Evolutionary conservation across 2,329 filamentous ascomycete genomes (phyloP).

Genomic region (Diaporthe capsici): DNA sequence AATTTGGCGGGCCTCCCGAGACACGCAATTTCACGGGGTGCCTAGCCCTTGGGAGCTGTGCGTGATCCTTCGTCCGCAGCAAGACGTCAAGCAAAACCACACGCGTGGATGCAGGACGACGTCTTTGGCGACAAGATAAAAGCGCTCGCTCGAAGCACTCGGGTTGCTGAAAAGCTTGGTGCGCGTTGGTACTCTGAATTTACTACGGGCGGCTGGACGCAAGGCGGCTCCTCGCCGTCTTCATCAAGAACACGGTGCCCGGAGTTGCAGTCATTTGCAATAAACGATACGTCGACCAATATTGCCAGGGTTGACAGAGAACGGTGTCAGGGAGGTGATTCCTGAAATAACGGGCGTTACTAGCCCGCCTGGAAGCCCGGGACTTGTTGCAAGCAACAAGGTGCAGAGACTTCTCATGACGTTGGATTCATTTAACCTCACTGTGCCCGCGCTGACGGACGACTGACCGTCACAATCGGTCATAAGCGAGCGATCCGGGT

Average conservation of each 20-base stretch:
- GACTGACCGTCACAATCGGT: conserved; percentile 40
- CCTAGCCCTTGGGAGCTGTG: conserved; percentile 16
- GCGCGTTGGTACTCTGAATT: background rate
- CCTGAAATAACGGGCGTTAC: conserved; percentile 19
- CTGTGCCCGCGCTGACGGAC: conserved; percentile 20
- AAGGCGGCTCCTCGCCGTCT: background rate
- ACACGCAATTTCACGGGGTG: conserved; percentile 36
- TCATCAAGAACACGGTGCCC: conserved; percentile 11
- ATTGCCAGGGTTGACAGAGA: conserved; percentile 31
- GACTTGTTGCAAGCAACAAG: conserved; percentile 19
- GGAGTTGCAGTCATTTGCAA: conserved; percentile 15
- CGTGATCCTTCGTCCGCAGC: background rate
- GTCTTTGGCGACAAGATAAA: background rate
- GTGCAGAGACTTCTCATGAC: conserved; percentile 18
- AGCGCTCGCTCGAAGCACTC: background rate
- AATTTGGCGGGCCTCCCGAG: conserved; percentile 42
- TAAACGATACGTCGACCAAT: conserved; percentile 25
- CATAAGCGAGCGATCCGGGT: conserved; percentile 42
- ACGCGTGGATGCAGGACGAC: background rate
- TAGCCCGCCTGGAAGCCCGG: conserved; percentile 36
- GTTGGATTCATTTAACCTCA: conserved; percentile 35
- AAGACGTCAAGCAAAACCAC: background rate
- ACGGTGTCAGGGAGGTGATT: conserved; percentile 29
- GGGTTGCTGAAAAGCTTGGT: background rate
- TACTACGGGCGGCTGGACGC: background rate